A percentile compares a stretch with the other conserved stretches of the same genome.
Conservation (phyloP, 202 grass and related monocot genomes). For the Schoenoplectus tabernaemontani region DNA sequence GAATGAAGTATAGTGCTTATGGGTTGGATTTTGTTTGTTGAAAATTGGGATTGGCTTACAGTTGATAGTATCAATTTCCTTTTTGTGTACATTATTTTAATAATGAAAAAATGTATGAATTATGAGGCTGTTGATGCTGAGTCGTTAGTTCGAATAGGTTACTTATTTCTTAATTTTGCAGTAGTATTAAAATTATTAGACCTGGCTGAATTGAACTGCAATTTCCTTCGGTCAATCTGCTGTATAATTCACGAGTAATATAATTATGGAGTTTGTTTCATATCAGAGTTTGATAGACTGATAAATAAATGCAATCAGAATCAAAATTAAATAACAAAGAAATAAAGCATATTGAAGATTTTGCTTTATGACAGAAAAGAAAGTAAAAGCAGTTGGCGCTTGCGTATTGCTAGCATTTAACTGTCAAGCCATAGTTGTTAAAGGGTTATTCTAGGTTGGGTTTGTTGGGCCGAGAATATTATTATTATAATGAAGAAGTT, state of each 20-base stretch:
- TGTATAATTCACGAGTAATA: neutral
- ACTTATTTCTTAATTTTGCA: neutral
- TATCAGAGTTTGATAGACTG: neutral
- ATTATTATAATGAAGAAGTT: too few relatives aligned
- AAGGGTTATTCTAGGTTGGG: too few relatives aligned
- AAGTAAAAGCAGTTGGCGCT: too few relatives aligned
- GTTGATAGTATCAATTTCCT: neutral
- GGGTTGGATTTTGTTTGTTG: neutral
- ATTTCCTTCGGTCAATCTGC: too few relatives aligned
- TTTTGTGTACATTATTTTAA: slow-evolving; percentile 8
- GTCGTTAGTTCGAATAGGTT: neutral
- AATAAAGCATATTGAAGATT: too few relatives aligned
- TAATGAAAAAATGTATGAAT: slow-evolving; percentile 11
- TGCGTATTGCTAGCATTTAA: too few relatives aligned
- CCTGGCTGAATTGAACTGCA: neutral
- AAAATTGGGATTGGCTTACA: neutral
- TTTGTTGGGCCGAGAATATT: too few relatives aligned
- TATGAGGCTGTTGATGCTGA: neutral
- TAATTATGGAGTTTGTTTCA: neutral
- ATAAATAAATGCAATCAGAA: too few relatives aligned
- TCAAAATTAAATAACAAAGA: too few relatives aligned
- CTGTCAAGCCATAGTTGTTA: too few relatives aligned
- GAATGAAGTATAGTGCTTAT: neutral
- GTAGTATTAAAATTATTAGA: neutral
- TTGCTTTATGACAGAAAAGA: too few relatives aligned